phyloP scores from a whole-genome alignment of 148 eudicot genomes.

The Silene latifolia region DNA sequence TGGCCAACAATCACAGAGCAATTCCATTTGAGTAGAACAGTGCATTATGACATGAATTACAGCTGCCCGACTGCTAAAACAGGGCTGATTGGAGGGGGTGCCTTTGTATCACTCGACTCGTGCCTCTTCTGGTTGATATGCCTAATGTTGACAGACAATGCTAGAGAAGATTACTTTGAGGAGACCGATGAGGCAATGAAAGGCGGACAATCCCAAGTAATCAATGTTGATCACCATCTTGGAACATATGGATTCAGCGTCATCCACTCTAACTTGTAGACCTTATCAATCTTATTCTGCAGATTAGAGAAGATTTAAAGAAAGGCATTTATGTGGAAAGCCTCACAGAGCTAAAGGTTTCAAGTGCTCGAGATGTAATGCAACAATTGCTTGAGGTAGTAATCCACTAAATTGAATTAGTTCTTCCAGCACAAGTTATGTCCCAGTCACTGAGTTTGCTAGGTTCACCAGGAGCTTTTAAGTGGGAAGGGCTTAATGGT shows the following conservation, averaged over 20 bases:
- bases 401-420: too few relatives aligned
- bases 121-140: slow-evolving; percentile 89
- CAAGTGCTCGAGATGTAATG: too few relatives aligned
- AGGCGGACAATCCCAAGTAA: slow-evolving; percentile 25
- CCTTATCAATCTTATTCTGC: too few relatives aligned
- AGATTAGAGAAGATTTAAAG: too few relatives aligned
- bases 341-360: too few relatives aligned
- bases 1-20: slow-evolving; percentile 95
- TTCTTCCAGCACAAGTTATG: too few relatives aligned
- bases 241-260: not conserved
- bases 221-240: slow-evolving; percentile 21
- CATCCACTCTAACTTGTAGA: too few relatives aligned
- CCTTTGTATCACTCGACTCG: slow-evolving; percentile 77
- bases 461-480: too few relatives aligned
- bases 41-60: slow-evolving; percentile 48
- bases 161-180: slow-evolving; percentile 78
- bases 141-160: slow-evolving; percentile 75
- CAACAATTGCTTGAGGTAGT: too few relatives aligned
- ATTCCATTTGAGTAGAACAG: slow-evolving; percentile 44
- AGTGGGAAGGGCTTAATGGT: too few relatives aligned
- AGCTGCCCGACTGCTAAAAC: slow-evolving; percentile 97
- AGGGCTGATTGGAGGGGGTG: slow-evolving; percentile 92
- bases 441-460: too few relatives aligned
- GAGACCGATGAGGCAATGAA: slow-evolving; percentile 37
- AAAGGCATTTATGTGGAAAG: too few relatives aligned